Percentiles rank a stretch among this genome's conserved stretches.
Evolutionary conservation across 495 filamentous ascomycete genomes (phyloP).

Genomic region (Geopyxis carbonaria): DNA sequence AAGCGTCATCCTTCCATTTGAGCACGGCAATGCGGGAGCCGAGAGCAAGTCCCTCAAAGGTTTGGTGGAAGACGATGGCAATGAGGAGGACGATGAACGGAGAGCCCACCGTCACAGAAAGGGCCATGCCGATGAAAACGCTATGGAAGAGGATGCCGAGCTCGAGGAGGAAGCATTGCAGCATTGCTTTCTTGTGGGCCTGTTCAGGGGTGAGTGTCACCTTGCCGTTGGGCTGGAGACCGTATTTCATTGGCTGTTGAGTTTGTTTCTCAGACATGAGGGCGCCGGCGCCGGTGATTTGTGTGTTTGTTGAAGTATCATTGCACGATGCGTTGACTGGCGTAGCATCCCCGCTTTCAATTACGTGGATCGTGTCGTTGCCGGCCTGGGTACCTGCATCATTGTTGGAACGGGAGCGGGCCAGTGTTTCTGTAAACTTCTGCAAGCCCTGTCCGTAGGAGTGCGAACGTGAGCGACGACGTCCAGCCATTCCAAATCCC

Average conservation of each 20-base stretch:
- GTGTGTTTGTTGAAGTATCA: neutral
- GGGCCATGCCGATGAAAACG: constrained; percentile 65
- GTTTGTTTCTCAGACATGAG: no score
- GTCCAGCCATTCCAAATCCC: constrained; percentile 24
- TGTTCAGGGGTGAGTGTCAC: constrained; percentile 19
- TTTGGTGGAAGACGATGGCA: constrained; percentile 52
- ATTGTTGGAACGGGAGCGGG: no score
- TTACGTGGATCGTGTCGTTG: no score
- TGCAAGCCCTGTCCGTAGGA: constrained; percentile 18
- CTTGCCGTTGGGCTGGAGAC: no score
- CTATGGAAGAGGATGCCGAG: constrained; percentile 76
- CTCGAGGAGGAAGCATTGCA: constrained; percentile 67
- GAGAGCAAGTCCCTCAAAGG: constrained; percentile 53
- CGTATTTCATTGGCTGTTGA: neutral
- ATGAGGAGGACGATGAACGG: constrained; percentile 50
- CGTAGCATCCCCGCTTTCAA: neutral
- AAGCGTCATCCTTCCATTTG: constrained; percentile 32
- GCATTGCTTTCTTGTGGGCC: constrained; percentile 42
- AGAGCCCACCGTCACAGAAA: constrained; percentile 43
- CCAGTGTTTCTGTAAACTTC: no score
- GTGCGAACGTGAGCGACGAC: constrained; percentile 18
- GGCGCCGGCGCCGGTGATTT: no score
- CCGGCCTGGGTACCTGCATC: no score
- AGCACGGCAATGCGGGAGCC: constrained; percentile 45
- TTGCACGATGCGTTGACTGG: neutral